A percentile compares a stretch with the other conserved stretches of the same genome.
Conservation (phyloP, 1,284 basidiomycete species). For the Trametes pubescens region DNA sequence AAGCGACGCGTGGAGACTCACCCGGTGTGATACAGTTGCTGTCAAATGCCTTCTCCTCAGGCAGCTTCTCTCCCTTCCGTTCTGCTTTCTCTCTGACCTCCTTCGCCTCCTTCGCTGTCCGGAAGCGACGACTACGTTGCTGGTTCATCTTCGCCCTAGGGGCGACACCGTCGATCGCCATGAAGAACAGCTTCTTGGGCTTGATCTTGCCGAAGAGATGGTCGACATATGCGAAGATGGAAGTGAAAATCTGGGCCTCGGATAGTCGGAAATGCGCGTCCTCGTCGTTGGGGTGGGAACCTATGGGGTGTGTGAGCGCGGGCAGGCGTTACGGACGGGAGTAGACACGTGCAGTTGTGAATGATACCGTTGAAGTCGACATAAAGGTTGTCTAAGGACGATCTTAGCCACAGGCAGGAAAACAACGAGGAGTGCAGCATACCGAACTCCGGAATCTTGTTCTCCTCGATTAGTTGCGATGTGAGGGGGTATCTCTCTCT, state of each 20-base stretch:
- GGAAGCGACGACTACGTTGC: constrained; percentile 93
- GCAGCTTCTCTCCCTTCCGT: constrained; percentile 89
- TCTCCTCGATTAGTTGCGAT: constrained; percentile 96
- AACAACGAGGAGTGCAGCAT: constrained; percentile 29
- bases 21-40: constrained; percentile 99
- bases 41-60: constrained; percentile 95
- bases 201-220: constrained; percentile 97
- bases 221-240: constrained; percentile 97
- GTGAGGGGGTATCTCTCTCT: constrained; percentile 98
- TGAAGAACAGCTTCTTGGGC: constrained; percentile 96
- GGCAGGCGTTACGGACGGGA: background rate
- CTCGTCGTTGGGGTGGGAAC: constrained; percentile 93
- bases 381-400: constrained; percentile 77
- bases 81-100: constrained; percentile 89
- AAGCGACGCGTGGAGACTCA: constrained; percentile 47
- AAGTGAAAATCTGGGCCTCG: constrained; percentile 97
- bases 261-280: constrained; percentile 95
- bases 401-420: constrained; percentile 20
- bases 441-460: constrained; percentile 97
- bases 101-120: constrained; percentile 93
- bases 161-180: constrained; percentile 98
- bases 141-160: constrained; percentile 99
- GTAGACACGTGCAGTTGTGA: constrained; percentile 80
- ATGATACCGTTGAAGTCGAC: constrained; percentile 99
- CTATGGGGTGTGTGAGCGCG: constrained; percentile 45